These are phyloP conservation scores for Elasticomyces elasticus DNA, from an alignment of 495 filamentous ascomycete species.

Conservation along the genomic window DNA sequence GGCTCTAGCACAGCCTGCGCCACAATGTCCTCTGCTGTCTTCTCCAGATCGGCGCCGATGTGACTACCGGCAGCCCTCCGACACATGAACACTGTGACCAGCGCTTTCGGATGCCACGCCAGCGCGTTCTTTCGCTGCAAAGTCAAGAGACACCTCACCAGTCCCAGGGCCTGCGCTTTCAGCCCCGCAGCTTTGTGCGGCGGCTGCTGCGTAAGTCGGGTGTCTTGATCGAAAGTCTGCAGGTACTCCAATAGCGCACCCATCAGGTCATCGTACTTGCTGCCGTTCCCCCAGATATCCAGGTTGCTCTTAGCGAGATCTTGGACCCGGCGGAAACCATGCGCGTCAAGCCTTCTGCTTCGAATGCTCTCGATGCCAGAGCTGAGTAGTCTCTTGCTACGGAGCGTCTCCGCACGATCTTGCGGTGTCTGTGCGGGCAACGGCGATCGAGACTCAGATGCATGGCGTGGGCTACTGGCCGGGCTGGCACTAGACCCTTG, in stretches of 20 bases:
- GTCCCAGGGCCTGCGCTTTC: constrained; percentile 73
- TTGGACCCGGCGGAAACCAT: constrained; percentile 82
- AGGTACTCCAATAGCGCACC: constrained; percentile 66
- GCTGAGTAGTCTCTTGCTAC: constrained; percentile 48
- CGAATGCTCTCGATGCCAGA: constrained; percentile 69
- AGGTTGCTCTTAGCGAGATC: constrained; percentile 64
- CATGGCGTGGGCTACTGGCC: constrained; percentile 10
- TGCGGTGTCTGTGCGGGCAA: constrained; percentile 27
- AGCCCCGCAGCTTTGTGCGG: constrained; percentile 53
- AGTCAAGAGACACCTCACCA: constrained; percentile 66
- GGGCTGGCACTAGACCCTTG: constrained; percentile 18
- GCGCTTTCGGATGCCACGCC: constrained; percentile 51
- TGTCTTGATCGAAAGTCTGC: constrained; percentile 27
- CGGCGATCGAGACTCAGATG: constrained; percentile 1
- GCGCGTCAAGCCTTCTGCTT: constrained; percentile 63
- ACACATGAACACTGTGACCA: constrained; percentile 59
- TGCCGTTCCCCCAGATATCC: constrained; percentile 45
- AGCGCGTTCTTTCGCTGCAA: constrained; percentile 55
- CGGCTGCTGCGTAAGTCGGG: constrained; percentile 29
- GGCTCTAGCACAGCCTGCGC: constrained; percentile 36
- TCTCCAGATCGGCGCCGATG: constrained; percentile 48
- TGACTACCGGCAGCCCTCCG: constrained; percentile 43
- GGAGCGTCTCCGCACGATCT: constrained; percentile 38
- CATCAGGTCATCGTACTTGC: constrained; percentile 63
- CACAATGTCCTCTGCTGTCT: constrained; percentile 47